A percentile compares a stretch with the other conserved stretches of the same genome.
phyloP scores from a whole-genome alignment of 2,329 filamentous ascomycete genomes.

The Pseudopyrenochaeta lycopersici region DNA sequence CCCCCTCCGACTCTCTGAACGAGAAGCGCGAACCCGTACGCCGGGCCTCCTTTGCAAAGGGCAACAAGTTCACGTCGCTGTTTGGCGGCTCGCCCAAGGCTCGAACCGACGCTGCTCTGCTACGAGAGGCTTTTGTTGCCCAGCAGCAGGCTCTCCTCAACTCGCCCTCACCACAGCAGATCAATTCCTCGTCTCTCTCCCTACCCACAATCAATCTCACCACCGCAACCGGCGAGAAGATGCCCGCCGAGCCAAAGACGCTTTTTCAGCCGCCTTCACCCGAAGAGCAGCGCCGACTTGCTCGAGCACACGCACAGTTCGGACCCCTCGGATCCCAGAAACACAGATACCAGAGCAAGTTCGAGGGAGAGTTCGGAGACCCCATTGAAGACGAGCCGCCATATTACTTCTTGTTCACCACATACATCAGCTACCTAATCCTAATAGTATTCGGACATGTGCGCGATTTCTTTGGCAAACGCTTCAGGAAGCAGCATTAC shows the following conservation, averaged over 20 bases:
- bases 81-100: constrained; percentile 82
- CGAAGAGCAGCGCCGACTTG: constrained; percentile 80
- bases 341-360: constrained; percentile 89
- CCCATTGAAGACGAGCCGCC: constrained; percentile 94
- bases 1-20: constrained; percentile 59
- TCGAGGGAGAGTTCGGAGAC: constrained; percentile 81
- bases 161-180: constrained; percentile 68
- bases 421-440: constrained; percentile 97
- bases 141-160: constrained; percentile 69
- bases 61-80: constrained; percentile 77
- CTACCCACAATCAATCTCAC: constrained; percentile 93
- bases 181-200: constrained; percentile 76
- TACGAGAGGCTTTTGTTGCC: constrained; percentile 72
- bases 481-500: constrained; percentile 88
- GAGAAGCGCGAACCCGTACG: constrained; percentile 64
- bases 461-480: constrained; percentile 96
- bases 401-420: constrained; percentile 96
- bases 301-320: constrained; percentile 87
- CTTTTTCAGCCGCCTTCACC: constrained; percentile 88
- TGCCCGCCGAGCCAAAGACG: constrained; percentile 76
- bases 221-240: constrained; percentile 79
- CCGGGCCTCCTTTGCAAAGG: constrained; percentile 65
- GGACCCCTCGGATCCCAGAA: constrained; percentile 81
- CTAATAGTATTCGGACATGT: constrained; percentile 95
- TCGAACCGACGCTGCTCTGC: constrained; percentile 68